Percentiles rank a stretch among this genome's conserved stretches.
Evolutionary conservation across 345 rosid species (phyloP).

Genomic region (Populus deltoides): DNA sequence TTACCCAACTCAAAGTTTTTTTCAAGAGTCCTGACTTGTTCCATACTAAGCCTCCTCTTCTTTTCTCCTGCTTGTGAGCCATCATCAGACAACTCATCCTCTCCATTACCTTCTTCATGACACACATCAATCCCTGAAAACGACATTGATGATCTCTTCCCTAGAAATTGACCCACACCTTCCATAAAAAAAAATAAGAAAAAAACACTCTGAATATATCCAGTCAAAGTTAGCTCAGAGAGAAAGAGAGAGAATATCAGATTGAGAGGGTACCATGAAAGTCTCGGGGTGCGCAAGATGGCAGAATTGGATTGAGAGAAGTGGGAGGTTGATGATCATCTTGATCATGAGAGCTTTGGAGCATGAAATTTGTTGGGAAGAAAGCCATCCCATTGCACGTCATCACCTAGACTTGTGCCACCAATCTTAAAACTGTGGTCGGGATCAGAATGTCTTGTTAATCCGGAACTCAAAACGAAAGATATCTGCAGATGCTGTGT

Average conservation of each 20-base stretch:
- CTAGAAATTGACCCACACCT: slow-evolving; percentile 82
- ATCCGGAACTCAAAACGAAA: neutral
- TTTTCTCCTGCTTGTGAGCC: slow-evolving; percentile 94
- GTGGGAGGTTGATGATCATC: slow-evolving; percentile 55
- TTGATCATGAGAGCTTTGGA: slow-evolving; percentile 67
- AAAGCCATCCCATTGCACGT: slow-evolving; percentile 89
- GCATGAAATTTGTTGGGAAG: slow-evolving; percentile 81
- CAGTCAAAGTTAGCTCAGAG: neutral
- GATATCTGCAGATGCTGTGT: neutral
- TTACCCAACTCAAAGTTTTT: slow-evolving; percentile 92
- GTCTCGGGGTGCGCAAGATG: slow-evolving; percentile 69
- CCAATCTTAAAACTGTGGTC: slow-evolving; percentile 13
- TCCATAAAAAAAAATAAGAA: slow-evolving; percentile 10
- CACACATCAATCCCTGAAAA: slow-evolving; percentile 57
- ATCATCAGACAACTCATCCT: slow-evolving; percentile 87
- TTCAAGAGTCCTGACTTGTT: slow-evolving; percentile 91
- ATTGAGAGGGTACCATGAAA: slow-evolving; percentile 56
- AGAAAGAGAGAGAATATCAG: neutral
- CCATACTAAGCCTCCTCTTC: slow-evolving; percentile 90
- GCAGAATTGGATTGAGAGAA: slow-evolving; percentile 63
- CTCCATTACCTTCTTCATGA: slow-evolving; percentile 44
- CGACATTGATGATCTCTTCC: slow-evolving; percentile 77
- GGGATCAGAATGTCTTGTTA: slow-evolving; percentile 20
- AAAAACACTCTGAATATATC: neutral
- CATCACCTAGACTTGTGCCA: slow-evolving; percentile 38